A percentile compares a stretch with the other conserved stretches of the same genome.
phyloP scores from a whole-genome alignment of 495 filamentous ascomycete species.

The Corynascus novoguineensis region DNA sequence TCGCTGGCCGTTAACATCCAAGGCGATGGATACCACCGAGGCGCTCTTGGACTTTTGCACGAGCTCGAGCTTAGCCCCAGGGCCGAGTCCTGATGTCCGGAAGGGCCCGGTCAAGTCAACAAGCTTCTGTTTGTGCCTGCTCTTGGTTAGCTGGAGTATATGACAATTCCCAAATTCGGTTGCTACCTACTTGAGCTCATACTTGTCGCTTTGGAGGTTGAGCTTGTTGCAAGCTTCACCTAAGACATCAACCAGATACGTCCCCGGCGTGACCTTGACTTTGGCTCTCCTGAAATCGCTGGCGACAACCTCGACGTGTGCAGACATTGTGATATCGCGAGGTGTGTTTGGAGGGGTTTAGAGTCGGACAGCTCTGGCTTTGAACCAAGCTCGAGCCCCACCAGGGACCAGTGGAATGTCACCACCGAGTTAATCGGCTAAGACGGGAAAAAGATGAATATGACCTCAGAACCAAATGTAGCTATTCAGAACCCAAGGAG shows the following conservation, averaged over 20 bases:
- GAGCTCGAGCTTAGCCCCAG: constrained; percentile 89
- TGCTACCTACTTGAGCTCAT: constrained; percentile 66
- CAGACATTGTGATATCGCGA: constrained; percentile 55
- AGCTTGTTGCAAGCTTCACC: constrained; percentile 81
- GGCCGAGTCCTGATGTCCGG: constrained; percentile 76
- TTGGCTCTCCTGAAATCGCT: constrained; percentile 62
- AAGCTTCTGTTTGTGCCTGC: constrained; percentile 71
- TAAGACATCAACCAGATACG: constrained; percentile 73
- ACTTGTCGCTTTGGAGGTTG: constrained; percentile 62
- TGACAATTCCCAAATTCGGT: neutral
- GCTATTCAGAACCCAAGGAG: too few species aligned
- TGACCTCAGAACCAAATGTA: too few species aligned
- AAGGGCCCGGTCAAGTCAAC: constrained; percentile 78
- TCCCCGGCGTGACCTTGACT: constrained; percentile 79
- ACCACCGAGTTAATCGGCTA: neutral
- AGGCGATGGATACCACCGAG: constrained; percentile 73
- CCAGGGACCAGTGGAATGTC: neutral
- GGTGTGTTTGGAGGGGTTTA: neutral
- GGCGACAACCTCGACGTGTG: constrained; percentile 84
- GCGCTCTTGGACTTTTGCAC: constrained; percentile 78
- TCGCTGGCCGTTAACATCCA: constrained; percentile 72
- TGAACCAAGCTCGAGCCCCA: neutral
- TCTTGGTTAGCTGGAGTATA: neutral
- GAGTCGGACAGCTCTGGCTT: neutral
- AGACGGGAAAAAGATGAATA: too few species aligned